phyloP scores from a whole-genome alignment of 345 rosid species.

The Salix arbutifolia region DNA sequence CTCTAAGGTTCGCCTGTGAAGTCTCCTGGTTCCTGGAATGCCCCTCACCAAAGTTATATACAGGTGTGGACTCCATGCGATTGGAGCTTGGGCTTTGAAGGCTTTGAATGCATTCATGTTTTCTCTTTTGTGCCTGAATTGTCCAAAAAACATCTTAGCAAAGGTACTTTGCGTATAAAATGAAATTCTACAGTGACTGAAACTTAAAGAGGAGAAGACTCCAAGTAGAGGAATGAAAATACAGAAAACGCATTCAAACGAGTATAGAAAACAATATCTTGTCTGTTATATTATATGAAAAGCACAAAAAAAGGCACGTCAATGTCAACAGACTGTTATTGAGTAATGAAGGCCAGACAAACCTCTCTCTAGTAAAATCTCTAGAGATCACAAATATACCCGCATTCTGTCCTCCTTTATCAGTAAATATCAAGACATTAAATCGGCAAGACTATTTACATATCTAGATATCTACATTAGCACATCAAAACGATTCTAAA shows the following conservation, averaged over 20 bases:
- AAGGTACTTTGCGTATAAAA: not conserved
- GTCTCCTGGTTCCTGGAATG: conserved; percentile 78
- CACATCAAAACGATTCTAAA: too few species aligned
- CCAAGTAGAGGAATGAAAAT: not conserved
- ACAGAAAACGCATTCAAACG: not conserved
- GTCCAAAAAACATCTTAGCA: not conserved
- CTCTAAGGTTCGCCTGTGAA: conserved; percentile 74
- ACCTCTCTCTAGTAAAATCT: not conserved
- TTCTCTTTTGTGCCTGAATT: not conserved
- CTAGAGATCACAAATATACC: not conserved
- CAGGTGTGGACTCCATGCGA: conserved; percentile 59
- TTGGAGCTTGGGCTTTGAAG: conserved; percentile 61
- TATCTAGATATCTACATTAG: not conserved
- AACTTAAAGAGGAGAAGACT: not conserved
- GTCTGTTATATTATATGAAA: not conserved
- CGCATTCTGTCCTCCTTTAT: not conserved
- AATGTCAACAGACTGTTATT: not conserved
- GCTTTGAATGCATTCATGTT: conserved; percentile 76
- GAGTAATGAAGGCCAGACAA: not conserved
- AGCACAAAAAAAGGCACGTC: not conserved
- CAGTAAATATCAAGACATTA: not conserved
- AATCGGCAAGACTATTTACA: not conserved
- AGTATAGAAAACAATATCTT: not conserved
- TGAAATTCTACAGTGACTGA: not conserved
- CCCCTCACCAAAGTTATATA: conserved; percentile 76